Conservation (phyloP, 192 early-diverging fungal genomes). For the Gamsiella multidivaricata region DNA sequence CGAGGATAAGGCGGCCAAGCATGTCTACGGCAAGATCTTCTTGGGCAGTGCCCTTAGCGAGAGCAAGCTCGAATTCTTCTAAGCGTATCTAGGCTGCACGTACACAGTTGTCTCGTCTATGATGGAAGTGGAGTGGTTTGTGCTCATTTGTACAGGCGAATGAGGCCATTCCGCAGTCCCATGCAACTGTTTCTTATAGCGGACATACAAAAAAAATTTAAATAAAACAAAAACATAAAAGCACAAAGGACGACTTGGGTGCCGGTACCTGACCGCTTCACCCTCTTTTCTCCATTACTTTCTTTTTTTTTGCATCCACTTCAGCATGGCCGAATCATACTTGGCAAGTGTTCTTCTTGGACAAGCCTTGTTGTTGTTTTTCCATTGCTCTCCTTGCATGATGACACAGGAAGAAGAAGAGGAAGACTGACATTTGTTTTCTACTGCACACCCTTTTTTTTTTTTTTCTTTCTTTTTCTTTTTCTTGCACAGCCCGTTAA, state of each 20-base stretch:
- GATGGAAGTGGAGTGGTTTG: not conserved
- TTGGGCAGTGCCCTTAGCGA: slow-evolving; percentile 7
- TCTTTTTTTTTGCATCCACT: not conserved
- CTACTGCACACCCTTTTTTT: not conserved
- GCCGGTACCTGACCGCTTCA: not conserved
- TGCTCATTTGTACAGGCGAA: not conserved
- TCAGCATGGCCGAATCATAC: slow-evolving; percentile 22
- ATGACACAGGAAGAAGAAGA: not conserved
- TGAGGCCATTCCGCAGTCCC: not conserved
- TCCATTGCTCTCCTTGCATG: not conserved
- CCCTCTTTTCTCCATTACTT: not conserved
- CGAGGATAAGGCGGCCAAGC: too few species aligned
- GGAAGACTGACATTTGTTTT: not conserved
- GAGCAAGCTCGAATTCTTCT: slow-evolving; percentile 20
- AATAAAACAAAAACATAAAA: slow-evolving; percentile 10
- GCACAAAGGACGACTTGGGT: not conserved
- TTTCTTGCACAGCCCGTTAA: slow-evolving; percentile 58
- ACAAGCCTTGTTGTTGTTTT: too few species aligned
- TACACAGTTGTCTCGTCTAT: not conserved
- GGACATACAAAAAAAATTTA: not conserved
- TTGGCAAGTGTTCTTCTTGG: slow-evolving; percentile 7
- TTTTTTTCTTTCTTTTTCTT: not conserved
- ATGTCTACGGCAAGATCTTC: not conserved
- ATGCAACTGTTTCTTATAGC: not conserved
- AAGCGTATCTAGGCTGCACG: not conserved